Evolutionary conservation across 2,329 filamentous ascomycete genomes (phyloP), one percentile per base, ranked within the genome.

Genomic region (Metarhizium brunneum): DNA sequence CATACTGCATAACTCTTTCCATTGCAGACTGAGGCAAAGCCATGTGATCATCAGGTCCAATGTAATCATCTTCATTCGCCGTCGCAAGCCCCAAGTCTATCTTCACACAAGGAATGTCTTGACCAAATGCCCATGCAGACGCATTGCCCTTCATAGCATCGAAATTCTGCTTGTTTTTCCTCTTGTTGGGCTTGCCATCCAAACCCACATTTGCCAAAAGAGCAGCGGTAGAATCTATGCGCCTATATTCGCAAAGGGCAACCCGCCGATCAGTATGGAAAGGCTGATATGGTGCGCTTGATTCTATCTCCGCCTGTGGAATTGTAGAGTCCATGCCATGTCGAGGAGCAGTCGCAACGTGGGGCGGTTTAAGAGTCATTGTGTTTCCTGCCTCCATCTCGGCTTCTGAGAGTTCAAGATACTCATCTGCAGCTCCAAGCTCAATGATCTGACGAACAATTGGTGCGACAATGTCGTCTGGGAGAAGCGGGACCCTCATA

Each of bases 241-340:
- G 60, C 40, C 66, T 71, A 65, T 86, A 88, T 47, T 90, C 80
- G 61, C 85, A 88, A 32, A 96, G 76, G n/a, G 80, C 83, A 48
- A 97, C 88, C 3, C 92, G 84, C 54, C 84, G 82, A 65, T 97
- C 92, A 0, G 92, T 94, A 68, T 97, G 92, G 74, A 97, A 96
- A 1, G 94, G 92, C 65, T 96, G 92, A 64, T 96, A 97, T 2
- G 92, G 90, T 4, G 92, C 88, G 65, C 92, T 96, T 1, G 92
- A 96, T 67, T 99, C 94, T 61, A 96, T 95, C 74, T 96, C 92
- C 6, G 90, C 90, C 60, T 86, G 82, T 1, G 84, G 83, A 56
- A 82, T 92, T 67, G 74, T 87, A 68, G 73, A 88, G 70, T 76
- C 87, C 68, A 75, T 80, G 55, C 70, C 74, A 64, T 69, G 47